Conservation (phyloP, 257 asterid genomes). For the Solanum neorickii region DNA sequence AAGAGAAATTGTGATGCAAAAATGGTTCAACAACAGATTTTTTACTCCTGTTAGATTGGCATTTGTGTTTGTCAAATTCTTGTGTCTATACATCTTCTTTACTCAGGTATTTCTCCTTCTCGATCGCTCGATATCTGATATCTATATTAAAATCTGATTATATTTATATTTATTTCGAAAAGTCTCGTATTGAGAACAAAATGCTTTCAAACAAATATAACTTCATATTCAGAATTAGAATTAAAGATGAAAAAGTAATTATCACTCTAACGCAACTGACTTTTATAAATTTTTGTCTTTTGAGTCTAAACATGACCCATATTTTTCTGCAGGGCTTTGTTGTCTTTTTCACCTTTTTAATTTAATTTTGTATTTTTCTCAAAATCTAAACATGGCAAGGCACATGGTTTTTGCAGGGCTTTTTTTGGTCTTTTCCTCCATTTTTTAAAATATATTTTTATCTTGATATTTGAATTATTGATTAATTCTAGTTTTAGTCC, state of each 20-base stretch:
- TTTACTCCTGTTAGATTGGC: slow-evolving; percentile 67
- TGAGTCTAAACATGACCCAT: background rate
- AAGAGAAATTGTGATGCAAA: slow-evolving; percentile 54
- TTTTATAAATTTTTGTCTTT: background rate
- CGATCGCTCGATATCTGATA: background rate
- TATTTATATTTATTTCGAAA: background rate
- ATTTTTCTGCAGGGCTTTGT: background rate
- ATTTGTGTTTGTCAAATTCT: slow-evolving; percentile 58
- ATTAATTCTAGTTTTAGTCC: background rate
- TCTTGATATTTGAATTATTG: background rate
- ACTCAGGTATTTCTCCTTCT: slow-evolving; percentile 29
- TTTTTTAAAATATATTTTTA: background rate
- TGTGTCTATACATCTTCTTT: slow-evolving; percentile 52
- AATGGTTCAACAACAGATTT: slow-evolving; percentile 37
- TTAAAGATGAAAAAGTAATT: background rate
- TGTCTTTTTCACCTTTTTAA: background rate
- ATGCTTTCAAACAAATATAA: background rate
- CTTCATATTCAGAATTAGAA: background rate
- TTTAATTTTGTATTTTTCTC: background rate
- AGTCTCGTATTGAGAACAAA: background rate
- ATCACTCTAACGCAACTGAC: fast-evolving
- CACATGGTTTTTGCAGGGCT: background rate
- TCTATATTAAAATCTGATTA: background rate
- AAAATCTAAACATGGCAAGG: background rate
- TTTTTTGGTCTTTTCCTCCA: background rate